Base-by-base conservation (phyloP, 257 asterid species). In the Misopates orontium region DNA sequence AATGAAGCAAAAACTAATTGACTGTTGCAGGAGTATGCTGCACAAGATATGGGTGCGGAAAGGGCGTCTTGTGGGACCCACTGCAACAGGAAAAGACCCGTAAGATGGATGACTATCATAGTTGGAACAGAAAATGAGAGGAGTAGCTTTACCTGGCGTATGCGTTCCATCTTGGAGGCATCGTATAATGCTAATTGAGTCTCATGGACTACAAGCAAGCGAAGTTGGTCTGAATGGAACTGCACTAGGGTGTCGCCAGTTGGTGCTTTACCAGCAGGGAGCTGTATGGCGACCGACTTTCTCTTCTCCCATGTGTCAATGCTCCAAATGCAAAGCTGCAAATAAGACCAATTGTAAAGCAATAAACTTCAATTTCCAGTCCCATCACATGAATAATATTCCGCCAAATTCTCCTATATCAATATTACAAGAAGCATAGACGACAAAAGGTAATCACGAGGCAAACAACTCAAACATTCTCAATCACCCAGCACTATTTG, bases 21-120 rank as follows among this genome's bases (percentile, higher is more conserved):
- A 73, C 99, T 90, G 74, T 94, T 94, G 86, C 99, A 90, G 19
- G 99, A 88, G 81, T 88, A 94, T 1, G 87, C 75, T 5, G 99
- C 99, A 53, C 87, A 94, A 12, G 97, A 82, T 74, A 94, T 88
- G 21, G 97, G 93, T 5, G 99, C 95, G 3, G 97, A 82, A 51
- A 94, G 96, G 64, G 79, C 72, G 24, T 88, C 97, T 79, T 94
- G 97, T 5, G 99, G 96, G 64, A 94, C 76, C 99, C 99, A 94
- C 99, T 94, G 75, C 71, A 73, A 50, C 51, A 64, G 31, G 31
- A 56, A 62, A 10, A 67, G 21, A 69, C 22, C 51, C 42, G 54
- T 76, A 51, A 75, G 81, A 53, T 16, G 15, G 23, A 23, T 19
- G 54, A 44, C 7, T 0, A 10, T 11, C 2, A 11, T 12, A 12